Evolutionary conservation across 1,284 basidiomycete genomes (phyloP), one percentile per base, ranked within the genome.

Genomic region (Takashimella koratensis): DNA sequence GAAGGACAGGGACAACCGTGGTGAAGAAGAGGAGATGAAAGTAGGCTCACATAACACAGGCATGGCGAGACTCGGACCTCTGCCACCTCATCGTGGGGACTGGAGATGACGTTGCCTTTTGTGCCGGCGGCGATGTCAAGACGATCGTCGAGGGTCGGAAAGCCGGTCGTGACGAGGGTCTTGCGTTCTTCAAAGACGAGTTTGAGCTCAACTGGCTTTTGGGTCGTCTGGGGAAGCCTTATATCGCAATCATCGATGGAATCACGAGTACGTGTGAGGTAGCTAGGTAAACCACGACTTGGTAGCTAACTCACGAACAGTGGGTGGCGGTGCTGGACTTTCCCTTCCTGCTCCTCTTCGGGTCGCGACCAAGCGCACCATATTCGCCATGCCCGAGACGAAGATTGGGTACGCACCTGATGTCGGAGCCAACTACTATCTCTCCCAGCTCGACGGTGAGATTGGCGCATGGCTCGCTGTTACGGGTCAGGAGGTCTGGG

Each of bases 381-480:
- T 82, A 1, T 90, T 94, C 70, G 88, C 93, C n/a, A 98, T 98
- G 95, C 96, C 96, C 30, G 93, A 97, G 77, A 90, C 90, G 21
- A 91, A 89, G 71, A 94, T 95, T 60, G 92, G 78, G 19, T 78
- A 78, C 54, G 59, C 74, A 4, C 76, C 76, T 16, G 76, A 76
- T 58, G 95, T 98, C 47, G 96, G 96, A 36, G 88, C 88, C 42
- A 93, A 84, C 63, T 88, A 87, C 77, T 93, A 92, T 77, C 80
- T 98, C 50, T 86, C 92, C 24, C 83, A 87, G 62, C 78, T 98
- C 52, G 96, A 99, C 71, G 96, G 96, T 13, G 81, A 89, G 62
- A 74, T 98, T 51, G 96, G 96, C 41, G 88, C 90, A 19, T 98
- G 96, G 79, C 83, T 98, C 52, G 90, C 86, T n/a, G 77, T 98